Base-by-base conservation (phyloP, 1,139 yeast species). In the Blastobotrys malaysiensis region DNA sequence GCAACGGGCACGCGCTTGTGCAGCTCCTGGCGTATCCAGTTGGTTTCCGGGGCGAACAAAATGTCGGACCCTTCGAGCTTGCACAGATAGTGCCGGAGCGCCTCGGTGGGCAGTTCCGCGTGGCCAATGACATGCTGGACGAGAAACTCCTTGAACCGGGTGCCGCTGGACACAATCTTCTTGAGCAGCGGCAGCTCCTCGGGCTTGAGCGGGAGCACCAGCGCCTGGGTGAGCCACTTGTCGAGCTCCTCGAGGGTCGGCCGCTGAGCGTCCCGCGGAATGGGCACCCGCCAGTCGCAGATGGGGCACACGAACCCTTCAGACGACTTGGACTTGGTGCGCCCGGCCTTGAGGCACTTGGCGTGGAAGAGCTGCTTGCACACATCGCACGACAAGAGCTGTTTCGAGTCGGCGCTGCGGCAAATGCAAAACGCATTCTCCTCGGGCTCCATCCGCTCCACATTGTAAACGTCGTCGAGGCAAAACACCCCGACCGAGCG, bases 331-430 rank as follows among this genome's bases (percentile, higher is more conserved):
- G 51, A 24, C 45, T 59, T 56, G 13, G 53, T 51, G 20, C 63
- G 55, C 2, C 68, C 76, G 61, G 72, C 65, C 55, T 77, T 77
- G 45, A 88, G 74, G 69, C 96, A 89, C 39, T 73, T 74, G 51
- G 80, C 79, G 66, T 88, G 96, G 66, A 82, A 88, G 95, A 95
- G 86, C 65, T 88, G 95, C 52, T 80, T 78, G 68, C 96, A 88
- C 26, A 68, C 69, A 59, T 86, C 95, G 70, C 96, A 89, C 61
- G 84, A 88, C 50, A 87, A 80, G 95, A 88, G 87, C 47, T 71
- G 65, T 1, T 90, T 93, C 55, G 76, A 77, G 63, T 87, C 24
- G 20, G 74, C 72, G 55, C 77, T 80, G 46, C 95, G 78, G 68
- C 96, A 88, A 51, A 84, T 70, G 66, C 96, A 88, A 65, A 84